Evolutionary conservation across 495 filamentous ascomycete species (phyloP), one percentile per base, ranked within the genome.

Genomic region (Xylaria venustula): DNA sequence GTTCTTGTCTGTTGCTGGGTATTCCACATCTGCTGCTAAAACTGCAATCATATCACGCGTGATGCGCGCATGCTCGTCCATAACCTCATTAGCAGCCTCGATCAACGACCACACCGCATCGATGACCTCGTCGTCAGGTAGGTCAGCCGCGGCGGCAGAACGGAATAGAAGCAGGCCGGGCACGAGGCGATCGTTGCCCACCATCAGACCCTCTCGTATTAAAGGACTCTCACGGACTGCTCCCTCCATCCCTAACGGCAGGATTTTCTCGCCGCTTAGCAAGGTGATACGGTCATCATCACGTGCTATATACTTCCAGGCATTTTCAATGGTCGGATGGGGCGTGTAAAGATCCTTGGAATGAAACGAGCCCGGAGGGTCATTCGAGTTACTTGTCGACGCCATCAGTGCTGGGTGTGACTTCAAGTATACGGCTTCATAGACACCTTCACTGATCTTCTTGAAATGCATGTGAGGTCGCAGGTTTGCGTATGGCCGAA

Each of bases 181-280:
- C 20, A 73, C 64, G 2, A 77, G 65, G 40, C 71, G 77, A 23
- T 73, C 75, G 0, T 76, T 64, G 8, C 81, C 61, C 46, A 67
- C 64, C 58, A 64, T 62, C 25, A 65, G 34, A 32, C 54, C 58
- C 30, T 67, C 67, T 32, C 64, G 62, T 34, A 67, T 48, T 19
- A 69, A 63, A 30, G 67, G 53, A 58, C 58, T 52, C 54, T 73
- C 6, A 78, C 78, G 66, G 87, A 87, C 45, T 37, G 62, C 68
- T 1, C 83, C 82, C 66, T 90, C 88, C 47, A 87, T 83, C 0
- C 78, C 71, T 4, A 88, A 62, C 0, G 88, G 87, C n/a, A 88
- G 73, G 0, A 89, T 79, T 58, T 92, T 92, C 64, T 90, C 87
- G 0, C 88, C 88, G 57, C 85, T 91, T 6, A 82, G 65, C 7